These are phyloP conservation scores for Fonsecaea multimorphosa DNA, from an alignment of 2,329 filamentous ascomycete species.

Conservation along the genomic window DNA sequence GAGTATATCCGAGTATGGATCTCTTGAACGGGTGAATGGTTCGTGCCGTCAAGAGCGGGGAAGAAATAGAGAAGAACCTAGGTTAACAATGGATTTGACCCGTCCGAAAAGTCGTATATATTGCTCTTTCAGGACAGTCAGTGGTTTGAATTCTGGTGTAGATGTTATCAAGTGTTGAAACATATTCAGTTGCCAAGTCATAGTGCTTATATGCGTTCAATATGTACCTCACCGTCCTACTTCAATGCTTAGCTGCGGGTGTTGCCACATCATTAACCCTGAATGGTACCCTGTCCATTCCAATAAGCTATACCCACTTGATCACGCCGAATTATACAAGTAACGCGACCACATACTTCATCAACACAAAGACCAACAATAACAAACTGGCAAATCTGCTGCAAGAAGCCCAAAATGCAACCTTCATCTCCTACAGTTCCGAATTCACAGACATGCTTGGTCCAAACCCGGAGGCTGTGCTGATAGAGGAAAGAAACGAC, in stretches of 20 bases:
- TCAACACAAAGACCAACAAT: not conserved
- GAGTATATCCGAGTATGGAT: not conserved
- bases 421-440: not conserved
- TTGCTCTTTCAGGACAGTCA: not conserved
- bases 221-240: not conserved
- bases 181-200: not conserved
- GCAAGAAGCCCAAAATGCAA: not conserved
- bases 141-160: not conserved
- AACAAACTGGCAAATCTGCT: not conserved
- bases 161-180: not conserved
- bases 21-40: not conserved
- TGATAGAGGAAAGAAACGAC: not conserved
- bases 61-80: not conserved
- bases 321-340: not conserved
- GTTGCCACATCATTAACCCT: not conserved
- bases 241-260: conserved; percentile 3
- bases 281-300: not conserved
- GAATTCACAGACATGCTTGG: not conserved
- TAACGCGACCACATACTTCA: not conserved
- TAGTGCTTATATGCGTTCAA: not conserved
- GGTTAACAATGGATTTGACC: not conserved
- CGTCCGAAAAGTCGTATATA: not conserved
- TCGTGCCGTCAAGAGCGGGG: not conserved
- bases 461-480: not conserved
- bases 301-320: not conserved